These are phyloP conservation scores for Apiosordaria backusii DNA, from an alignment of 495 filamentous ascomycete genomes.

Conservation along the genomic window DNA sequence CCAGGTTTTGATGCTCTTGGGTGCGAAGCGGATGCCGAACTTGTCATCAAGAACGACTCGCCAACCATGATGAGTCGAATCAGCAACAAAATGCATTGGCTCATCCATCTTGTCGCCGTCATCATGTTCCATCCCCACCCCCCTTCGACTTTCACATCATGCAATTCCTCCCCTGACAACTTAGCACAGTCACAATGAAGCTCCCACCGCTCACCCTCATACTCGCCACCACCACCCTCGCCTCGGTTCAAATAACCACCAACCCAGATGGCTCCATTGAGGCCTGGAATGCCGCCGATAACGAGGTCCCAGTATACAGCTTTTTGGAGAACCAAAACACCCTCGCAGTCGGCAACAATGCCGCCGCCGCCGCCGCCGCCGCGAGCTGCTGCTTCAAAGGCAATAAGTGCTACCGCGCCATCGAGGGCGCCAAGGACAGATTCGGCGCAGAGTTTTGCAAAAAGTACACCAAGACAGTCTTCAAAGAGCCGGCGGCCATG, in stretches of 20 bases:
- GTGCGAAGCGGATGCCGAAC: background rate
- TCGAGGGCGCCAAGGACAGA: background rate
- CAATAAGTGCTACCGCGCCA: background rate
- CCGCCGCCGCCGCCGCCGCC: no score
- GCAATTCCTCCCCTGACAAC: no score
- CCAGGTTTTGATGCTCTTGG: background rate
- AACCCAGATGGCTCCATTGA: background rate
- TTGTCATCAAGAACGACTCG: background rate
- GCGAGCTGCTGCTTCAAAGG: background rate
- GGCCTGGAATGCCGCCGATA: background rate
- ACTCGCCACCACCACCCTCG: background rate
- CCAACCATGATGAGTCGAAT: background rate
- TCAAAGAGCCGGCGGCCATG: background rate
- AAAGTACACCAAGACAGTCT: background rate
- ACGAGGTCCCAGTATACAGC: background rate
- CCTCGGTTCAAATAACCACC: background rate
- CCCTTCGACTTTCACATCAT: background rate
- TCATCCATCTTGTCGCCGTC: background rate
- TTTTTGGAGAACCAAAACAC: background rate
- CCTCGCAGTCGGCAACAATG: no score
- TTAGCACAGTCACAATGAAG: background rate
- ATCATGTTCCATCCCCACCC: background rate
- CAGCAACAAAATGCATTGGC: background rate
- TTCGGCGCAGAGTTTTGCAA: background rate
- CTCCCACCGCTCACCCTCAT: background rate